phyloP scores from a whole-genome alignment of 805 yeast species.

The Cyberlindnera petersonii region DNA sequence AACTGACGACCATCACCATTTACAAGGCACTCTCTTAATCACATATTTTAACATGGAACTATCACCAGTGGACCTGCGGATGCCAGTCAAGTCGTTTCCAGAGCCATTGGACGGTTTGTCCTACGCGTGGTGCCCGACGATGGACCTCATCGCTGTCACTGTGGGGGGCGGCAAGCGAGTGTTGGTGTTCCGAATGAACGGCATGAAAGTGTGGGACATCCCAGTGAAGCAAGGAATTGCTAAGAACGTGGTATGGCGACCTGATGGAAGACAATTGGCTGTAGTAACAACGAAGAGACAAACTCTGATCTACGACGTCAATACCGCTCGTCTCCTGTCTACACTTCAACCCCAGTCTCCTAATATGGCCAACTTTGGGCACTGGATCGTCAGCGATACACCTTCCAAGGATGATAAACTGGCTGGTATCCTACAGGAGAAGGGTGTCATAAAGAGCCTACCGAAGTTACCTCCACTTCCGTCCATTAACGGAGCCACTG shows the following conservation, averaged over 20 bases:
- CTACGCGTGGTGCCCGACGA: constrained; percentile 45
- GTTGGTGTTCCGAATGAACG: constrained; percentile 51
- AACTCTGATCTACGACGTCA: constrained; percentile 42
- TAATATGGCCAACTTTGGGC: constrained; percentile 16
- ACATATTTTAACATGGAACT: too few relatives aligned
- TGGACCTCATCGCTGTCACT: constrained; percentile 49
- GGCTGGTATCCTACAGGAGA: constrained; percentile 27
- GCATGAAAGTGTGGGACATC: constrained; percentile 49
- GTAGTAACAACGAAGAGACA: constrained; percentile 42
- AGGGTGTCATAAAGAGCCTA: constrained; percentile 30
- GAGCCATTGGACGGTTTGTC: constrained; percentile 14
- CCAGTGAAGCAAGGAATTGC: constrained; percentile 27
- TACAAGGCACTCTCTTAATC: too few relatives aligned
- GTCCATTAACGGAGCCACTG: constrained; percentile 8
- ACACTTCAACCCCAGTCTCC: constrained; percentile 11
- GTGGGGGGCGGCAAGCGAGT: constrained; percentile 41
- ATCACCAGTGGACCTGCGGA: background rate
- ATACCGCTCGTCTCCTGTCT: constrained; percentile 40
- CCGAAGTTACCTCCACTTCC: constrained; percentile 36
- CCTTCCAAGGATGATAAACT: constrained; percentile 10
- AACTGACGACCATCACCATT: too few relatives aligned
- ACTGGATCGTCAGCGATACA: constrained; percentile 12
- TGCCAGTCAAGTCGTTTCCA: constrained; percentile 3
- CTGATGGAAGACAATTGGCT: constrained; percentile 40
- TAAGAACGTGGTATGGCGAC: constrained; percentile 31